Evolutionary conservation across 257 asterid species (phyloP).

Genomic region (Lycium ferocissimum): DNA sequence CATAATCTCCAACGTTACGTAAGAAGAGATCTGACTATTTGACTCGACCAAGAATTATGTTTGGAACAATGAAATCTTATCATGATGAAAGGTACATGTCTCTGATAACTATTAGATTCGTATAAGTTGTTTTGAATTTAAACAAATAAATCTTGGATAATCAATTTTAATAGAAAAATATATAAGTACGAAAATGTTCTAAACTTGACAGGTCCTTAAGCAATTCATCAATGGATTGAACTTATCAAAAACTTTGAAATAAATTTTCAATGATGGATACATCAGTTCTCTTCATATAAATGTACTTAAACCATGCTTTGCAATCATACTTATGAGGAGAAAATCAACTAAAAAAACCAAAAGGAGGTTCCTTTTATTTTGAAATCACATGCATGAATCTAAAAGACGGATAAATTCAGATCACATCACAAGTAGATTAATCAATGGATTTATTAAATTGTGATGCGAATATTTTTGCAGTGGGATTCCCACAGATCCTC

Average conservation of each 20-base stretch:
- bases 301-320: background rate
- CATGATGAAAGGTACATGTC: background rate
- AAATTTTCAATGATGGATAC: background rate
- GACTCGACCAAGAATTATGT: too few relatives aligned
- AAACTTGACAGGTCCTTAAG: background rate
- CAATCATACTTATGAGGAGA: background rate
- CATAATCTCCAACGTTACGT: too few relatives aligned
- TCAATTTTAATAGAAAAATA: background rate
- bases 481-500: conserved; percentile 24
- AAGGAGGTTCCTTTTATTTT: background rate
- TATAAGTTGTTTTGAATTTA: background rate
- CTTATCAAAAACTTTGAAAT: background rate
- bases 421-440: background rate
- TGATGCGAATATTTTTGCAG: conserved; percentile 23
- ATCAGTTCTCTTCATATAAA: background rate
- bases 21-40: too few relatives aligned
- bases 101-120: background rate
- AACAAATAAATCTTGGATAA: background rate
- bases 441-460: background rate
- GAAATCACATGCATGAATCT: conserved; percentile 9
- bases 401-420: background rate
- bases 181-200: background rate
- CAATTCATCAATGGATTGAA: background rate
- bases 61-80: background rate
- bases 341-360: background rate